A percentile compares a stretch with the other conserved stretches of the same genome.
phyloP scores from a whole-genome alignment of 805 yeast species.

The Pichia californica region DNA sequence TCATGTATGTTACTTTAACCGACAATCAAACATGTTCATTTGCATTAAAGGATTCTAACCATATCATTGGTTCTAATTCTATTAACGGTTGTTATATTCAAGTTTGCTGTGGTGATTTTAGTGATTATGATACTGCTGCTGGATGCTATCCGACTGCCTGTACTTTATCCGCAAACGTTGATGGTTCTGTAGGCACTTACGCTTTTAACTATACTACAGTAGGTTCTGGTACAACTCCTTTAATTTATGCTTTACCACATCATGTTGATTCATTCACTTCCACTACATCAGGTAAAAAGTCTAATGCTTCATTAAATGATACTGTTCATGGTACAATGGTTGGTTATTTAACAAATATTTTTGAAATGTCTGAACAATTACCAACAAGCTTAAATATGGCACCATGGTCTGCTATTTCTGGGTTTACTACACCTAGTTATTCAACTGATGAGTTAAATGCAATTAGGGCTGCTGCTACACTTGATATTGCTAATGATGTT shows the following conservation, averaged over 20 bases:
- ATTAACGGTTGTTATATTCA: constrained; percentile 41
- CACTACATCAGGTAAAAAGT: constrained; percentile 22
- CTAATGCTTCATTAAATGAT: constrained; percentile 37
- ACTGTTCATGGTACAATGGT: constrained; percentile 45
- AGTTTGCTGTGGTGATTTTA: constrained; percentile 37
- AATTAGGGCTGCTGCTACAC: constrained; percentile 23
- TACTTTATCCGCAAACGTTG: constrained; percentile 35
- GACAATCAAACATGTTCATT: constrained; percentile 21
- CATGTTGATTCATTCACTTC: constrained; percentile 36
- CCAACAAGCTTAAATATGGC: constrained; percentile 39
- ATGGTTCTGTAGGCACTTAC: constrained; percentile 34
- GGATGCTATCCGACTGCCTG: constrained; percentile 46
- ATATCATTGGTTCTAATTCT: constrained; percentile 33
- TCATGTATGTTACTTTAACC: constrained; percentile 38
- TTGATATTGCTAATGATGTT: constrained; percentile 43
- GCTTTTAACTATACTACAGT: constrained; percentile 35
- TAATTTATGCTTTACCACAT: constrained; percentile 50
- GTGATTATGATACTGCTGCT: constrained; percentile 55
- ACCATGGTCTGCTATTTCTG: constrained; percentile 51
- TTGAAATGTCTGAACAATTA: constrained; percentile 37
- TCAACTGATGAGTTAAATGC: constrained; percentile 37
- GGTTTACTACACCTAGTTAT: constrained; percentile 28
- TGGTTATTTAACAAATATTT: constrained; percentile 37
- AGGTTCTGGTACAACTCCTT: constrained; percentile 38
- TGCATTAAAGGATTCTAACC: constrained; percentile 28